Evolutionary conservation across 1,284 basidiomycete genomes (phyloP), one percentile per base, ranked within the genome.

Genomic region (Sporisorium scitamineum): DNA sequence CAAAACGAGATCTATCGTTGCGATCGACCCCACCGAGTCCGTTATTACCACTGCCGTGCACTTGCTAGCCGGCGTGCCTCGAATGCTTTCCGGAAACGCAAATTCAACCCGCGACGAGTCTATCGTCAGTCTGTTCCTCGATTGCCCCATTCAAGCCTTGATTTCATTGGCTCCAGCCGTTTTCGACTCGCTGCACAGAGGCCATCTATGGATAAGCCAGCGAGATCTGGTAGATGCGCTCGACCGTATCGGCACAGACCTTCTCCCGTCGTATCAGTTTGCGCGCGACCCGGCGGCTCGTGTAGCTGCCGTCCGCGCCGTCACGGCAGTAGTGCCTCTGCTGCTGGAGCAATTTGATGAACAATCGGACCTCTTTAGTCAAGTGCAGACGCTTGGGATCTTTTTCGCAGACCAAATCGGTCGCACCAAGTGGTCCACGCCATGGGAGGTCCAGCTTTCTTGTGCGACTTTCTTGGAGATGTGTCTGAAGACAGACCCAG

Each of bases 381-480:
- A 66, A n/a, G 61, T 72, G 51, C 74, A 61, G 41, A 66, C 54
- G 54, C 55, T 76, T 14, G 52, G 52, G 6, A n/a, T 22, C 41
- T 76, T 76, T 48, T 76, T 72, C 26, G 69, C 70, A 18, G 61
- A 69, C 16, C 70, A 69, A 48, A 61, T 76, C 31, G 61, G 61
- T 9, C 52, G 59, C 11, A 47, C 42, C 16, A 72, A 62, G 42
- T 66, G 65, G 69, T 58, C 61, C 6, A 47, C 74, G 10, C 65
- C 65, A 5, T 76, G 74, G 74, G 45, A 61, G 32, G 59, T 72
- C 22, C 64, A 66, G 1, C 87, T 89, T 61, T 84, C 94, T 16
- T 86, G 81, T n/a, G 88, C 86, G 5, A 86, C 87, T 1, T 88
- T 92, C 42, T 86, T 93, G 7, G 72, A 76, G 11, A 82, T 87